Evolutionary conservation across 2,329 filamentous ascomycete genomes (phyloP).

Genomic region (Fusarium pseudonygamai): DNA sequence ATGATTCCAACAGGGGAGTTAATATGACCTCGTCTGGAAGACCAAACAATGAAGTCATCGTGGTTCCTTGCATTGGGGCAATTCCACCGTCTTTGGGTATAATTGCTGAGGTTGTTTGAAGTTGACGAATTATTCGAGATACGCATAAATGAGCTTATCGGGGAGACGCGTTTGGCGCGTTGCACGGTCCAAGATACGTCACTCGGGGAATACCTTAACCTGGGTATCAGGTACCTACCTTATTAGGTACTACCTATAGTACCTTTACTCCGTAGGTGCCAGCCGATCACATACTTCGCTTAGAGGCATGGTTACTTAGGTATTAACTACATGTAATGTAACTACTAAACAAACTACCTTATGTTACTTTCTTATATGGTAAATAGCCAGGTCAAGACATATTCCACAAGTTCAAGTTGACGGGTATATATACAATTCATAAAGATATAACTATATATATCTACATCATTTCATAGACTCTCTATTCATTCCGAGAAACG

Average conservation of each 20-base stretch:
- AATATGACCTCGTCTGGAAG: conserved; percentile 63
- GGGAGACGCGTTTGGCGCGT: conserved; percentile 46
- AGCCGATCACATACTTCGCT: not conserved
- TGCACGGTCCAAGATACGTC: conserved; percentile 35
- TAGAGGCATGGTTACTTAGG: not conserved
- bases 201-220: conserved; percentile 42
- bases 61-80: not conserved
- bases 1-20: conserved; percentile 56
- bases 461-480: not conserved
- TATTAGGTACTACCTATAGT: too few relatives aligned
- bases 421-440: not conserved
- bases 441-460: not conserved
- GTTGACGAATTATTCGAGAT: conserved; percentile 5
- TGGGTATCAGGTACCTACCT: not conserved
- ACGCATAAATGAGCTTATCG: not conserved
- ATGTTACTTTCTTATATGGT: not conserved
- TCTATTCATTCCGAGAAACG: conserved; percentile 4
- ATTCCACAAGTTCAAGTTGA: not conserved
- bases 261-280: not conserved
- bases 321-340: not conserved
- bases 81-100: not conserved
- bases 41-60: conserved; percentile 56
- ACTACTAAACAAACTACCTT: not conserved
- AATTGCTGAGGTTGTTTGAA: conserved; percentile 10
- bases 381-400: too few relatives aligned